Percentiles rank a stretch among this genome's conserved stretches.
These are phyloP conservation scores for Chrysoporthe cubensis DNA, from an alignment of 2,329 filamentous ascomycete genomes.

Conservation along the genomic window DNA sequence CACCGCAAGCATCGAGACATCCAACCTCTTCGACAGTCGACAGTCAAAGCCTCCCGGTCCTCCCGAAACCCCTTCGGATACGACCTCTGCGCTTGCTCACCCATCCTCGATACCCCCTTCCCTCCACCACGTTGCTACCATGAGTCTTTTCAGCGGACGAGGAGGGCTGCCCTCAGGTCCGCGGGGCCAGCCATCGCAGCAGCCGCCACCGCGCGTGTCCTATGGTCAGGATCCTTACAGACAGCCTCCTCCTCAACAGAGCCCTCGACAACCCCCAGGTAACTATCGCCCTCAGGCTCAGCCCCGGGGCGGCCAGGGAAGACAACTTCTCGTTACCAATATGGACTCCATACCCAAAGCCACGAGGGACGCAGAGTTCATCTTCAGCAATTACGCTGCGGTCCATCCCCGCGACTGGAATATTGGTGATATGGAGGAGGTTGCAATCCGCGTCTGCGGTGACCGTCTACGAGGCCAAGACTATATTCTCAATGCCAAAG, in stretches of 20 bases:
- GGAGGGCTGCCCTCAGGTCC: constrained; percentile 17
- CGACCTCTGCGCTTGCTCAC: background rate
- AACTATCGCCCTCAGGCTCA: constrained; percentile 5
- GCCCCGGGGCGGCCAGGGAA: background rate
- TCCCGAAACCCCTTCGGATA: background rate
- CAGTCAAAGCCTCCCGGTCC: background rate
- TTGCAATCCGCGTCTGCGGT: constrained; percentile 11
- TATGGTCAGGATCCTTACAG: constrained; percentile 22
- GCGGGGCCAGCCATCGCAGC: constrained; percentile 15
- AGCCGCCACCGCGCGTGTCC: constrained; percentile 17
- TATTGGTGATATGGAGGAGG: constrained; percentile 16
- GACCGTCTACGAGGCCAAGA: constrained; percentile 16
- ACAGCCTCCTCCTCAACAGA: constrained; percentile 18
- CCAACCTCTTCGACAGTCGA: background rate
- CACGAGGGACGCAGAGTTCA: constrained; percentile 13
- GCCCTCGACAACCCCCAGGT: constrained; percentile 6
- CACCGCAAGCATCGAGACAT: background rate
- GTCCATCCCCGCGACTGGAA: constrained; percentile 25
- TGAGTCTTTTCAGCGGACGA: constrained; percentile 17
- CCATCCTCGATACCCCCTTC: background rate
- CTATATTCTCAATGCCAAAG: constrained; percentile 19
- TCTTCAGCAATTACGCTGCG: constrained; percentile 23
- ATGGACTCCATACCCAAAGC: constrained; percentile 11
- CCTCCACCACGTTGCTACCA: background rate
- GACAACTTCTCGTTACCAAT: constrained; percentile 12